Base-by-base conservation (phyloP, 495 filamentous ascomycete genomes). In the Lepidopterella palustris region DNA sequence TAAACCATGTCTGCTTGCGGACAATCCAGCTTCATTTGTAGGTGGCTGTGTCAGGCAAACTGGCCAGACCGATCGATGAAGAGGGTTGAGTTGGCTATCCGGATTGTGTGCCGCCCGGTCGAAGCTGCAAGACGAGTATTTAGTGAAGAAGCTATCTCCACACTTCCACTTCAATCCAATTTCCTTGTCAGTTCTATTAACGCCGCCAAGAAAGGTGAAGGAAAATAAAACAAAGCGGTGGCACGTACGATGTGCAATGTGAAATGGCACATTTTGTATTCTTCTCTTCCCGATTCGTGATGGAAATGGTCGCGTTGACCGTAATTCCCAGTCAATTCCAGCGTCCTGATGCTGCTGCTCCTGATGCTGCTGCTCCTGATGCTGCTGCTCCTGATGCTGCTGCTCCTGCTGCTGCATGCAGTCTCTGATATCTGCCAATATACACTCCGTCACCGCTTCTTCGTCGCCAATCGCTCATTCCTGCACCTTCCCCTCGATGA, bases 91-190 rank as follows among this genome's bases (percentile, higher is more conserved):
- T 3, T 58, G 47, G 45, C 35, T 61, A 21, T n/a, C 40, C 9
- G 63, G 40, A 62, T 62, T 56, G 15, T 58, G 55, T 3, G 28
- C 52, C 2, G 64, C 64, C 4, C 64, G 60, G 25, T 67, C 64
- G 48, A 61, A 57, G 40, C 49, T 57, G 60, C 64, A 67, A 20
- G 60, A 47, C 0, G 60, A 67, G 32, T 45, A 60, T 42, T 63
- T 63, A n/a, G 64, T 63, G 53, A 63, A 63, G 45, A 47, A 58
- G 53, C 64, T 63, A 9, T 60, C 64, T 9, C 64, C 64, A 32
- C 64, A 67, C 39, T 60, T 54, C 64, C 64, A 63, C 64, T 67
- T 3, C 21, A 27, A 26, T 24, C 31, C 21, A 8, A 24, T 15
- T n/a, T 60, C 53, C 55, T 18, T 45, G 13, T 18, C 15, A 9